Percentiles rank a stretch among this genome's conserved stretches.
These are phyloP conservation scores for Ambrosia trifida DNA, from an alignment of 129 eudicot genomes.

Conservation along the genomic window DNA sequence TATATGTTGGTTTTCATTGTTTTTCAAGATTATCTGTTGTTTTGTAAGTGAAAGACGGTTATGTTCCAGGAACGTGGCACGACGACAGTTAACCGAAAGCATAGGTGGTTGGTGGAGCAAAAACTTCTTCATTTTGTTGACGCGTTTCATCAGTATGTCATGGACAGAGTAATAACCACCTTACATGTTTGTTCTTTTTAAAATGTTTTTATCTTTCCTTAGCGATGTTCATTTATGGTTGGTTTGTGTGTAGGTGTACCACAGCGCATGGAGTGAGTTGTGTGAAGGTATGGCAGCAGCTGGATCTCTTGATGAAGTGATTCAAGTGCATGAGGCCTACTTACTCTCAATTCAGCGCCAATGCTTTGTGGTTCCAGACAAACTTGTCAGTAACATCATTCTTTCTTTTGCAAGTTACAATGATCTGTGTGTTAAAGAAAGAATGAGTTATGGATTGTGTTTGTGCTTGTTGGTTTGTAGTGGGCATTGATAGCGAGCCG, in stretches of 20 bases:
- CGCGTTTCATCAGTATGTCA: slow-evolving; percentile 98
- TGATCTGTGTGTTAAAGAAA: no score
- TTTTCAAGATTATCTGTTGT: neutral
- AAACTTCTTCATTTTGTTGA: slow-evolving; percentile 95
- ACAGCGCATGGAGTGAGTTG: slow-evolving; percentile 94
- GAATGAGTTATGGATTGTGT: slow-evolving; percentile 4
- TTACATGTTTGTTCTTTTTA: slow-evolving; percentile 3
- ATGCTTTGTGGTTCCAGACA: slow-evolving; percentile 97
- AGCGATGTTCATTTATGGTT: slow-evolving; percentile 2
- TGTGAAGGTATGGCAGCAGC: slow-evolving; percentile 96
- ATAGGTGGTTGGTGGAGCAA: slow-evolving; percentile 90
- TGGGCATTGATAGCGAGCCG: slow-evolving; percentile 95
- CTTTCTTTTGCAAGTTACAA: neutral
- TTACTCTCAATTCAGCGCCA: slow-evolving; percentile 87
- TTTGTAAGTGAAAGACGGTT: slow-evolving; percentile 10
- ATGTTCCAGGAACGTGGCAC: slow-evolving; percentile 63
- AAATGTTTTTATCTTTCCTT: neutral
- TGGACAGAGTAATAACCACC: slow-evolving; percentile 81
- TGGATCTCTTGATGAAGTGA: slow-evolving; percentile 88
- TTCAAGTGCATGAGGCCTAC: slow-evolving; percentile 90
- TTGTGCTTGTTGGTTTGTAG: slow-evolving; percentile 37
- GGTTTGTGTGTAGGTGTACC: slow-evolving; percentile 66
- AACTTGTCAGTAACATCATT: slow-evolving; percentile 54
- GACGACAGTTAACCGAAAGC: slow-evolving; percentile 62
- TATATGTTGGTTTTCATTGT: neutral